Evolutionary conservation across 2,329 filamentous ascomycete species (phyloP), one percentile per base, ranked within the genome.

Genomic region (Microsporum audouinii): DNA sequence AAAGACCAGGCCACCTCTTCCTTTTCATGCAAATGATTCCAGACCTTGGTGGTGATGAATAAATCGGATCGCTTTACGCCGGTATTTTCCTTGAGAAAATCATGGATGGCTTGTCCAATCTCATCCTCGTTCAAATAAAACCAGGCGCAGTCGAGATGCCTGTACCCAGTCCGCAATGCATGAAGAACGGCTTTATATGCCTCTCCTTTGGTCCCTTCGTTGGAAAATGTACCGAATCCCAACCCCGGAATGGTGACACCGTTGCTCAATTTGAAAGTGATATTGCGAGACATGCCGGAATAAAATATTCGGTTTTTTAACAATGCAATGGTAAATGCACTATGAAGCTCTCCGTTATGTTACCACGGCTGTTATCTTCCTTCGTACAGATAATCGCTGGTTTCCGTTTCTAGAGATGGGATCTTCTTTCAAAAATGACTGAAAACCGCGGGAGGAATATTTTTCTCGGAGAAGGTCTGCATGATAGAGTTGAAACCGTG

Each of bases 31-130:
- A 74, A 79, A 71, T 83, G 84, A 73, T 85, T 86, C 84, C 84
- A 87, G 39, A 87, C 74, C 71, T 88, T 88, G 10, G 83, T 84
- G 1, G 82, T 85, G 65, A 88, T 77, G 72, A 87, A 88, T 63
- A 88, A 75, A 60, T 88, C 78, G 51, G 82, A 76, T 56, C 85
- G 79, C 62, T 85, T 84, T 8, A 88, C 79, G 55, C 85, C 79
- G 38, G 82, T 82, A 63, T 85, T 80, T 17, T 55, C 51, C 66
- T 78, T 81, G 68, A 88, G 82, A 27, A 82, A 87, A 65, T 79
- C 74, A 4, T 55, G 51, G 31, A 55, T 55, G 31, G 51, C 51
- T 29, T 55, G 51, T 10, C 85, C 87, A 0, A 87, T 84, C 60
- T 86, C 84, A 60, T 79, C 79, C 71, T 88, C 86, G 62, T 86